These are phyloP conservation scores for Perilla frutescens DNA, from an alignment of 257 asterid species.

Conservation along the genomic window DNA sequence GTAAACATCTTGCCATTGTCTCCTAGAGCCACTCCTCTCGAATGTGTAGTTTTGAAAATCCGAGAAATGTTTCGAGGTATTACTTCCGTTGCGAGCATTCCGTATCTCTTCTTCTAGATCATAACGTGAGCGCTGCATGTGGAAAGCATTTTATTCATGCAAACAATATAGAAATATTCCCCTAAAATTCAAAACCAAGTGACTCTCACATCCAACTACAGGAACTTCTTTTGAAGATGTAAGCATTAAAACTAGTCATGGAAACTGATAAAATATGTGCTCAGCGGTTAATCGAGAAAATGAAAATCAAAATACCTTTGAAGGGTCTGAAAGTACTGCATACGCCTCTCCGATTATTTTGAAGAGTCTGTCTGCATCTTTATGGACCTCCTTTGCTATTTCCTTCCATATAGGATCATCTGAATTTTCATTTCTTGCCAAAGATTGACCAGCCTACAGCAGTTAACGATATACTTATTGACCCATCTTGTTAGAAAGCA, in stretches of 20 bases:
- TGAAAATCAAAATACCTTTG: conserved; percentile 60
- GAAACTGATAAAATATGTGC: conserved; percentile 23
- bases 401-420: conserved; percentile 86
- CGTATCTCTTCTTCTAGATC: conserved; percentile 87
- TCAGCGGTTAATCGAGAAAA: neutral
- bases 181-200: neutral
- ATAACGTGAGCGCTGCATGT: conserved; percentile 69
- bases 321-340: conserved; percentile 91
- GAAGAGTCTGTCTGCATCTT: conserved; percentile 89
- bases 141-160: conserved; percentile 35
- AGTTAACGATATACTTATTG: conserved; percentile 11
- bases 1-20: conserved; percentile 60
- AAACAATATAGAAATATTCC: conserved; percentile 12
- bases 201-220: conserved; percentile 18
- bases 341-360: conserved; percentile 97
- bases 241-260: neutral
- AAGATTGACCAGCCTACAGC: conserved; percentile 81
- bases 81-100: conserved; percentile 48
- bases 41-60: conserved; percentile 53
- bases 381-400: conserved; percentile 77
- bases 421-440: conserved; percentile 73
- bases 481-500: conserved; percentile 18
- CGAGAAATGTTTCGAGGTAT: conserved; percentile 41
- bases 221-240: conserved; percentile 11
- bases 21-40: conserved; percentile 58